Evolutionary conservation across 2,329 filamentous ascomycete genomes (phyloP).

Genomic region (Trichophyton rubrum): DNA sequence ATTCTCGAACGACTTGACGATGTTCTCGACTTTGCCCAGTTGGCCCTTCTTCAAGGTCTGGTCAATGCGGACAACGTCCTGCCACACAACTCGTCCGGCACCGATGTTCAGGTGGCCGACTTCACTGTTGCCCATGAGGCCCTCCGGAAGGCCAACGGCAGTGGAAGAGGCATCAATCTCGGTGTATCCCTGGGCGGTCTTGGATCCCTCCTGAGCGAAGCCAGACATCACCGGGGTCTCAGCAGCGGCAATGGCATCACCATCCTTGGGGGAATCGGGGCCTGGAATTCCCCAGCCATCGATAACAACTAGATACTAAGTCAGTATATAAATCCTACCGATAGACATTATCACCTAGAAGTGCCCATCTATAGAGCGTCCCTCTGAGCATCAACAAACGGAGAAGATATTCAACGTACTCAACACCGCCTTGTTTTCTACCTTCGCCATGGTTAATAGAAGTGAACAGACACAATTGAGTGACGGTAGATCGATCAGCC

Average conservation of each 20-base stretch:
- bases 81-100: constrained; percentile 94
- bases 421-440: constrained; percentile 57
- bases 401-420: constrained; percentile 36
- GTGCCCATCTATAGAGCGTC: background rate
- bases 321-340: constrained; percentile 7
- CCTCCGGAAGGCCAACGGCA: constrained; percentile 89
- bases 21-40: constrained; percentile 60
- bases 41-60: constrained; percentile 77
- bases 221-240: constrained; percentile 91
- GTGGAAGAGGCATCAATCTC: constrained; percentile 92
- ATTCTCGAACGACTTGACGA: constrained; percentile 63
- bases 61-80: constrained; percentile 94
- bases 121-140: constrained; percentile 97
- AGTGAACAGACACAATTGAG: background rate
- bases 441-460: constrained; percentile 26
- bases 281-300: constrained; percentile 93
- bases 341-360: constrained; percentile 14
- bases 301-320: constrained; percentile 64
- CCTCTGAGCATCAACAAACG: background rate
- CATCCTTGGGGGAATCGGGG: constrained; percentile 67
- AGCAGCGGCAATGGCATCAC: constrained; percentile 89
- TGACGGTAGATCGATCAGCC: background rate
- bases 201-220: constrained; percentile 54
- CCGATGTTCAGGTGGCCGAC: constrained; percentile 98
- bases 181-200: constrained; percentile 70